A percentile compares a stretch with the other conserved stretches of the same genome.
These are phyloP conservation scores for Aspergillus ruber DNA, from an alignment of 2,329 filamentous ascomycete genomes.

Conservation along the genomic window DNA sequence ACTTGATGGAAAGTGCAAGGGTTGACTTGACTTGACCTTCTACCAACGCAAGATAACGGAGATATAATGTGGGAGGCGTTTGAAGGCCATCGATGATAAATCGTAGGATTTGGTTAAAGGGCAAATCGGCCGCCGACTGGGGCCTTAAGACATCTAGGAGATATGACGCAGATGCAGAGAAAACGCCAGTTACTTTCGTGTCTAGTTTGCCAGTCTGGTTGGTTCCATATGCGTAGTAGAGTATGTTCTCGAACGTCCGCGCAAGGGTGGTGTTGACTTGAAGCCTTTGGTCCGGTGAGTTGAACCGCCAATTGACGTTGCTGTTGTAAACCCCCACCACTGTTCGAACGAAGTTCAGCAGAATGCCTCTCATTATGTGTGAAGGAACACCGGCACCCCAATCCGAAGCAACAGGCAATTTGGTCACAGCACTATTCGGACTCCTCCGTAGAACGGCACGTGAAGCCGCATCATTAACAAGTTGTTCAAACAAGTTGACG, in stretches of 20 bases:
- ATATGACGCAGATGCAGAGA: constrained; percentile 68
- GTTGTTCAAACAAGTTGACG: constrained; percentile 63
- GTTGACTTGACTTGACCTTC: constrained; percentile 59
- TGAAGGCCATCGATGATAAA: constrained; percentile 60
- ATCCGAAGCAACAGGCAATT: constrained; percentile 28
- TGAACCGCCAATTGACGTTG: constrained; percentile 78
- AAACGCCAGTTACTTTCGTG: constrained; percentile 52
- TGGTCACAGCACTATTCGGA: constrained; percentile 25
- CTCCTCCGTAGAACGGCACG: constrained; percentile 42
- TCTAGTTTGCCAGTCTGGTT: constrained; percentile 51
- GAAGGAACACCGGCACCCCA: constrained; percentile 69
- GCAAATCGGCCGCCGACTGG: constrained; percentile 60
- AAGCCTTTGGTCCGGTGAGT: constrained; percentile 59
- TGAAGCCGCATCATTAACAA: constrained; percentile 68
- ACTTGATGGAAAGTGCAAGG: constrained; percentile 59
- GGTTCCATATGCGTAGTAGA: constrained; percentile 68
- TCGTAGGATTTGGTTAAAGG: constrained; percentile 69
- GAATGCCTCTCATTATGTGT: constrained; percentile 64
- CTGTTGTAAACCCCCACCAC: constrained; percentile 81
- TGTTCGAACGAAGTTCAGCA: constrained; percentile 66
- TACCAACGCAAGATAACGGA: constrained; percentile 49
- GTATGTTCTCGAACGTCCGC: constrained; percentile 62
- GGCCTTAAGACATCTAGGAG: constrained; percentile 72
- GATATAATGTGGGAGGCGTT: constrained; percentile 57
- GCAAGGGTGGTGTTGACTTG: constrained; percentile 64